These are phyloP conservation scores for Coemansia furcata DNA, from an alignment of 192 early-diverging fungal species.

Conservation along the genomic window DNA sequence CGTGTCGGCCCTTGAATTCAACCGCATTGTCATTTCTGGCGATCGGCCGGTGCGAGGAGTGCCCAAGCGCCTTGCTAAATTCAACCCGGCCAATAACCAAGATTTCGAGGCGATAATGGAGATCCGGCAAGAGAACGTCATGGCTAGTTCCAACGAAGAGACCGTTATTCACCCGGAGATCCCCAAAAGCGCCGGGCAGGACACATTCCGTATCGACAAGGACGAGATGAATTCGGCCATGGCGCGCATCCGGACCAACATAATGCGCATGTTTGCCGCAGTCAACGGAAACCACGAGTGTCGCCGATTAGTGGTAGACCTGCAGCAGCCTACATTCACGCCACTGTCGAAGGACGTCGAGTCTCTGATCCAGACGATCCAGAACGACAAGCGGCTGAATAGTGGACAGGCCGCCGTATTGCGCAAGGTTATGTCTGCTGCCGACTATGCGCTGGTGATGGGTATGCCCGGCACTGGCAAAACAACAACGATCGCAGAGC, in stretches of 20 bases:
- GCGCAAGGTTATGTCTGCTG: conserved; percentile 66
- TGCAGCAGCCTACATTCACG: conserved; percentile 65
- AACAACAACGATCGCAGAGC: conserved; percentile 81
- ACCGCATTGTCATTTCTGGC: conserved; percentile 56
- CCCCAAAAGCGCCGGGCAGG: conserved; percentile 31
- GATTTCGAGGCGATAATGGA: conserved; percentile 45
- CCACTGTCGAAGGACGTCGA: conserved; percentile 23
- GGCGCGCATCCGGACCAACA: conserved; percentile 66
- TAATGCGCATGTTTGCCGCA: conserved; percentile 67
- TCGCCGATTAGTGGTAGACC: conserved; percentile 77
- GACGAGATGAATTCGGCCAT: conserved; percentile 76
- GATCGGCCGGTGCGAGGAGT: conserved; percentile 67
- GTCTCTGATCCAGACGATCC: conserved; percentile 6
- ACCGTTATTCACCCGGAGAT: conserved; percentile 27
- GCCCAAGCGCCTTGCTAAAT: conserved; percentile 55
- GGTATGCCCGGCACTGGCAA: conserved; percentile 99
- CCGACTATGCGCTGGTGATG: conserved; percentile 87
- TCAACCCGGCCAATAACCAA: conserved; percentile 61
- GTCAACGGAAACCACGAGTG: conserved; percentile 54
- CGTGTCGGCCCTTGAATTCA: conserved; percentile 56
- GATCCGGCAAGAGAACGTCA: conserved; percentile 19
- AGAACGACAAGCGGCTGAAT: conserved; percentile 58
- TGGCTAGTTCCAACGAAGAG: conserved; percentile 4
- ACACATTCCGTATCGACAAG: conserved; percentile 72
- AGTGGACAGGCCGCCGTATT: conserved; percentile 68